phyloP scores from a whole-genome alignment of 257 asterid species.

The Solanum gracilifrons region DNA sequence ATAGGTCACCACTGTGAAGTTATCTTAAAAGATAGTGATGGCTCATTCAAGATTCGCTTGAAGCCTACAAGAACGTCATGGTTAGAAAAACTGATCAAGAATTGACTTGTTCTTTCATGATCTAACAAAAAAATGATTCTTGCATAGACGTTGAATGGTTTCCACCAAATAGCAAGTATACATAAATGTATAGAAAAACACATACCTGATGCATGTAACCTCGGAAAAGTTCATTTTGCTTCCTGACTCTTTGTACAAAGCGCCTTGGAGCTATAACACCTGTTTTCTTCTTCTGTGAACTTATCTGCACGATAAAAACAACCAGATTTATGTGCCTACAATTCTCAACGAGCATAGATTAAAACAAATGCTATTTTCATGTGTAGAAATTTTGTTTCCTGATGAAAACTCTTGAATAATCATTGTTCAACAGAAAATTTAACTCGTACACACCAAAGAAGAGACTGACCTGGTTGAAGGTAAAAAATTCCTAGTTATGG shows the following conservation, averaged over 20 bases:
- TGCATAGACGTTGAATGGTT: background rate
- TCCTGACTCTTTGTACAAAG: conserved; percentile 66
- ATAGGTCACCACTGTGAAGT: background rate
- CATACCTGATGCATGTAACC: conserved; percentile 84
- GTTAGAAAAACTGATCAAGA: background rate
- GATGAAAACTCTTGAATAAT: background rate
- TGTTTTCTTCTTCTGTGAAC: conserved; percentile 80
- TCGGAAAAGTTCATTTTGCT: conserved; percentile 64
- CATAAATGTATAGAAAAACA: background rate
- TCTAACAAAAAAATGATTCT: background rate
- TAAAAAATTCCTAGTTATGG: background rate
- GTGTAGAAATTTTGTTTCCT: background rate
- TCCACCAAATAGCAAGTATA: background rate
- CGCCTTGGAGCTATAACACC: conserved; percentile 82
- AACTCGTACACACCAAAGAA: background rate
- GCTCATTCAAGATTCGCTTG: background rate
- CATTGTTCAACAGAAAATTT: background rate
- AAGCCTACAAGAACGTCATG: background rate
- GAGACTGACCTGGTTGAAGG: background rate
- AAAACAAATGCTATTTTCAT: background rate
- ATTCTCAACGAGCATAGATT: background rate
- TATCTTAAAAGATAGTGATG: background rate
- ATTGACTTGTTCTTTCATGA: background rate
- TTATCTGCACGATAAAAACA: conserved; percentile 37
- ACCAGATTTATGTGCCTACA: background rate